Evolutionary conservation across 2,329 filamentous ascomycete genomes (phyloP).

Genomic region (Aspergillus clavatus): DNA sequence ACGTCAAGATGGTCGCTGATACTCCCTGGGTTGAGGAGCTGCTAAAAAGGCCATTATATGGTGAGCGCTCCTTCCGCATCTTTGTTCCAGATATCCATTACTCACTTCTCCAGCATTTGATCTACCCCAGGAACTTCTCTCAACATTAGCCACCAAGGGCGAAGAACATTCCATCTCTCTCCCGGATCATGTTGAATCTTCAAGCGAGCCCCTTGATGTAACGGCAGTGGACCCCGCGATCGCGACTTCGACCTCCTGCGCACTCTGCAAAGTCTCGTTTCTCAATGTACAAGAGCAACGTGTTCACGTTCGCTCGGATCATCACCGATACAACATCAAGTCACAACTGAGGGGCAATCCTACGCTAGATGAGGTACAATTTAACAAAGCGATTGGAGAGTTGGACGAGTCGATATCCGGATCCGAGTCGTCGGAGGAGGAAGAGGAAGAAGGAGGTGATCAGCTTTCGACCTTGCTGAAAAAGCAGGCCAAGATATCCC

Average conservation of each 20-base stretch:
- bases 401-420: slow-evolving; percentile 90
- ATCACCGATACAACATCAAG: slow-evolving; percentile 92
- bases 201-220: slow-evolving; percentile 25
- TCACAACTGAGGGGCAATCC: slow-evolving; percentile 72
- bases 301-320: slow-evolving; percentile 79
- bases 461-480: slow-evolving; percentile 70
- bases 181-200: slow-evolving; percentile 18
- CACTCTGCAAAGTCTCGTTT: slow-evolving; percentile 71
- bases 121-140: slow-evolving; percentile 68
- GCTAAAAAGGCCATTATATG: slow-evolving; percentile 48
- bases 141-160: slow-evolving; percentile 58
- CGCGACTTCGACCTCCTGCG: slow-evolving; percentile 66
- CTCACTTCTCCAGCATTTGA: slow-evolving; percentile 63
- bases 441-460: slow-evolving; percentile 57
- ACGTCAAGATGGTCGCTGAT: slow-evolving; percentile 18
- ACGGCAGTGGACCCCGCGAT: slow-evolving; percentile 38
- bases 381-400: slow-evolving; percentile 77
- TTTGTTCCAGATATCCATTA: background rate
- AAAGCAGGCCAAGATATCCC: slow-evolving; percentile 70
- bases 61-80: slow-evolving; percentile 24
- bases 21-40: slow-evolving; percentile 32
- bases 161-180: slow-evolving; percentile 32
- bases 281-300: slow-evolving; percentile 72
- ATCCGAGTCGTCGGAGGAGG: slow-evolving; percentile 63
- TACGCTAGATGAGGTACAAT: slow-evolving; percentile 73